Evolutionary conservation across 441 rosid species (phyloP).

Genomic region (Macaranga tanarius): DNA sequence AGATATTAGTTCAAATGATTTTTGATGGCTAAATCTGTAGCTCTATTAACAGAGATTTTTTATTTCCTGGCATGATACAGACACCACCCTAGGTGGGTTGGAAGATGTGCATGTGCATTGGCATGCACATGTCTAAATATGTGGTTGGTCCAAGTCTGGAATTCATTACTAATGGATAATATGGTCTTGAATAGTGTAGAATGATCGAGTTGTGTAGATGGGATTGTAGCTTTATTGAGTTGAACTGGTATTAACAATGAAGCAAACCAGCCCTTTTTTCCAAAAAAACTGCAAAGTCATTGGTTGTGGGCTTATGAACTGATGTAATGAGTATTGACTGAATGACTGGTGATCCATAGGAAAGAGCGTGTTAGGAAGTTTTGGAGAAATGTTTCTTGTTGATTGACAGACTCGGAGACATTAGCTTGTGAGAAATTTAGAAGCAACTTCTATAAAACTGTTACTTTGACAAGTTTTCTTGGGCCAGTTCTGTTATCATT

Average conservation of each 20-base stretch:
- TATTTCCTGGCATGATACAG: neutral
- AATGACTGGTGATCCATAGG: neutral
- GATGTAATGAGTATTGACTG: neutral
- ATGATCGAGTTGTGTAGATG: slow-evolving; percentile 1
- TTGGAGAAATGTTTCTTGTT: neutral
- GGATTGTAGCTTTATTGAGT: neutral
- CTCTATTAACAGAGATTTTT: neutral
- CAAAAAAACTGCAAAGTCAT: neutral
- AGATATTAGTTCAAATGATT: neutral
- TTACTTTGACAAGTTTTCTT: neutral
- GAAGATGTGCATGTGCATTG: neutral
- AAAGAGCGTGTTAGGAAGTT: neutral
- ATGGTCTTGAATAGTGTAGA: neutral
- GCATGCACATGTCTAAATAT: neutral
- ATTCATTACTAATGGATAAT: neutral
- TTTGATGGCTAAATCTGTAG: neutral
- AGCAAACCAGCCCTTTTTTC: neutral
- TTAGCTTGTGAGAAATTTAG: neutral
- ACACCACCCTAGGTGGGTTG: neutral
- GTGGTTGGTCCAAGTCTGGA: neutral
- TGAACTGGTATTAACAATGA: neutral
- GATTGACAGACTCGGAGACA: neutral
- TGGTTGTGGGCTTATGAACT: neutral
- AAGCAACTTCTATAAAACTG: neutral
- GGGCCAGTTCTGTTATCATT: too few relatives aligned